phyloP scores from a whole-genome alignment of 306 rosid species.

The Cucurbita pepo region DNA sequence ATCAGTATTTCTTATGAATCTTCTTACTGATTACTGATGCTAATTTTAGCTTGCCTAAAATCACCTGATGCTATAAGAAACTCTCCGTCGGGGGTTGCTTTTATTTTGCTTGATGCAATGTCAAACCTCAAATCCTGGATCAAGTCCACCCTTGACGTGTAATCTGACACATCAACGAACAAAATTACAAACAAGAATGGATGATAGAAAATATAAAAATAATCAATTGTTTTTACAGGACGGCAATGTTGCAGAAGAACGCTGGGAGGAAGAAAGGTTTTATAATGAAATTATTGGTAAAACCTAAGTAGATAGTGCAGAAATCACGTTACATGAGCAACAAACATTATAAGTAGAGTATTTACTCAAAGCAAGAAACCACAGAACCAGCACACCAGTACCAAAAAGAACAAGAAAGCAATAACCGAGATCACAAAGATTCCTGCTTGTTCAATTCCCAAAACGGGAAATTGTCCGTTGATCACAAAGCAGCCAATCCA shows the following conservation, averaged over 20 bases:
- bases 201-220: neutral
- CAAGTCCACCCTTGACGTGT: slow-evolving; percentile 48
- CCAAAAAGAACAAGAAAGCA: neutral
- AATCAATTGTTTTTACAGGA: neutral
- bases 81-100: slow-evolving; percentile 78
- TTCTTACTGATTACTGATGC: neutral
- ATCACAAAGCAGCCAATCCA: neutral
- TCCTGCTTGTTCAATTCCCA: neutral
- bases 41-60: neutral
- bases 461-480: neutral
- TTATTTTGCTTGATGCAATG: slow-evolving; percentile 72
- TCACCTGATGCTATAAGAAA: slow-evolving; percentile 72
- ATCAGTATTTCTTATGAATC: neutral
- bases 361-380: neutral
- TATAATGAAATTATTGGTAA: neutral
- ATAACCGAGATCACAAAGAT: neutral
- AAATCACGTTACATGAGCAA: neutral
- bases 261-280: neutral
- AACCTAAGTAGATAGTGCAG: neutral
- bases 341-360: neutral
- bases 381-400: neutral
- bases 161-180: slow-evolving; percentile 27
- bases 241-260: neutral
- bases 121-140: slow-evolving; percentile 68
- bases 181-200: neutral